Evolutionary conservation across 78 protist species (phyloP), one percentile per base, ranked within the genome.

Genomic region (Emiliania huxleyi): DNA sequence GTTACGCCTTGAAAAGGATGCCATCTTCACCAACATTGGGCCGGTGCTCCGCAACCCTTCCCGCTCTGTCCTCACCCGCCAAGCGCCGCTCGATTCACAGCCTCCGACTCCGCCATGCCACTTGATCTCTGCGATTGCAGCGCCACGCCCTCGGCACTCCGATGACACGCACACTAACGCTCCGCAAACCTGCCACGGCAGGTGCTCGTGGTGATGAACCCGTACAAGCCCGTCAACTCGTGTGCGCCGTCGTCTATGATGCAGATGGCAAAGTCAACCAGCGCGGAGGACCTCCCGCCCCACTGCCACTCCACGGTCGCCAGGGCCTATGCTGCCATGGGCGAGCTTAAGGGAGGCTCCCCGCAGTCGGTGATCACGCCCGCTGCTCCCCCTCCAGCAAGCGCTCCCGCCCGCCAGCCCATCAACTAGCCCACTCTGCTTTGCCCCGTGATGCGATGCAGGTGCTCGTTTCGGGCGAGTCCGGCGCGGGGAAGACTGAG

Each of bases 401-500:
- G n/a, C n/a, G n/a, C n/a, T n/a, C n/a, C n/a, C n/a, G n/a, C n/a
- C n/a, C n/a, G n/a, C n/a, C n/a, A n/a, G n/a, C n/a, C n/a, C n/a
- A n/a, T n/a, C n/a, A n/a, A n/a, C n/a, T n/a, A n/a, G n/a, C n/a
- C n/a, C n/a, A n/a, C n/a, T n/a, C n/a, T n/a, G n/a, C n/a, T n/a
- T n/a, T n/a, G n/a, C n/a, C n/a, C n/a, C n/a, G n/a, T n/a, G n/a
- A n/a, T n/a, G n/a, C n/a, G n/a, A n/a, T n/a, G n/a, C n/a, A n/a
- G n/a, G n/a, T 96, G 11, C 90, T 98, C 43, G 97, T 97, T 48
- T 91, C 95, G 5, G 98, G 99, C 33, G 99, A 98, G 93, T 93
- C 96, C 21, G 99, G 98, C n/a, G 97, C 99, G 2, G 99, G 99
- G 40, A 98, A 98, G 94, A 97, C 98, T 0, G 98, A 96, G 92